These are phyloP conservation scores for Laetiporus sulphureus DNA, from an alignment of 1,284 basidiomycete genomes.

Conservation along the genomic window DNA sequence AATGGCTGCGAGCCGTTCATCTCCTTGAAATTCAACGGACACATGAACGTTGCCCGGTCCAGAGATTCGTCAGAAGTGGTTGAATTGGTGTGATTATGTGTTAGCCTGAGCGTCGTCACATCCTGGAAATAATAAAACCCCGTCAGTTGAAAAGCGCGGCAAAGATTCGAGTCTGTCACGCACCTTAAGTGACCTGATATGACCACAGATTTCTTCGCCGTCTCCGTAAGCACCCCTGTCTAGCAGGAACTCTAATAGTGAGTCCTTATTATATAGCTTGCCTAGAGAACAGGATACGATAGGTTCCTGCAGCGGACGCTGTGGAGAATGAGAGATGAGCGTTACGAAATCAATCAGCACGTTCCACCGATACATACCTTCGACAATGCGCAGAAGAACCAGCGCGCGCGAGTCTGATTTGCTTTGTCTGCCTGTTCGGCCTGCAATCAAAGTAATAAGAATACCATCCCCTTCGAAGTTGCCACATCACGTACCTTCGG, in stretches of 20 bases:
- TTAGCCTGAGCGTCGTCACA: conserved; percentile 75
- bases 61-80: conserved; percentile 33
- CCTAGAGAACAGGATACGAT: conserved; percentile 86
- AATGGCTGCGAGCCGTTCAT: conserved; percentile 91
- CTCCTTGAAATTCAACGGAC: conserved; percentile 85
- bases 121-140: conserved; percentile 48
- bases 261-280: conserved; percentile 92
- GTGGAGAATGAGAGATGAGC: too few relatives aligned
- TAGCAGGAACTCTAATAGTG: conserved; percentile 81
- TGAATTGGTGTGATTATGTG: conserved; percentile 55
- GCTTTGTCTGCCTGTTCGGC: conserved; percentile 83
- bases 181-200: conserved; percentile 85
- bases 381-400: conserved; percentile 88
- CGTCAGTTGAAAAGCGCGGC: background rate
- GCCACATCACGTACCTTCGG: conserved; percentile 60
- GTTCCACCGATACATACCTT: conserved; percentile 51
- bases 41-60: conserved; percentile 69
- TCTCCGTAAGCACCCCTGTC: conserved; percentile 76
- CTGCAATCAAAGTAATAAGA: conserved; percentile 24
- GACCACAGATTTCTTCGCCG: conserved; percentile 79
- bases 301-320: conserved; percentile 81
- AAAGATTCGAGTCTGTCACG: too few relatives aligned
- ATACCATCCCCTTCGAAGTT: too few relatives aligned
- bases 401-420: conserved; percentile 78
- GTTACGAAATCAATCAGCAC: too few relatives aligned